Evolutionary conservation across 2,329 filamentous ascomycete species (phyloP).

Genomic region (Phialophora tarda): DNA sequence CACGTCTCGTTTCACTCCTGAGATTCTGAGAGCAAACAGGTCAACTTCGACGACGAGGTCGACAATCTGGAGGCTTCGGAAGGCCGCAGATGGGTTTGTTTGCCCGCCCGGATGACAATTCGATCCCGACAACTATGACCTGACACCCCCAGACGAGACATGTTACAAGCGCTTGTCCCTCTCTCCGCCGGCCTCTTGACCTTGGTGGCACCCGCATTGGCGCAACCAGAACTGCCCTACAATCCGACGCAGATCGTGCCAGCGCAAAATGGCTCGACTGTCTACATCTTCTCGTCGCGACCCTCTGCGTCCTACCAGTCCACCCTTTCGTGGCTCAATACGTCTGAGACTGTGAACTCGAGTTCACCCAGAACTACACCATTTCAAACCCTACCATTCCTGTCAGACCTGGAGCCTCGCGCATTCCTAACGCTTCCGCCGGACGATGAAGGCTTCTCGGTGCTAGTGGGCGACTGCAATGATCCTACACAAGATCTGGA

Average conservation of each 20-base stretch:
- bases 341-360: conserved; percentile 63
- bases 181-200: conserved; percentile 29
- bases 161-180: conserved; percentile 23
- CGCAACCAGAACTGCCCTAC: conserved; percentile 71
- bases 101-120: conserved; percentile 31
- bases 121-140: conserved; percentile 30
- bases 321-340: conserved; percentile 68
- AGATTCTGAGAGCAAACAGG: conserved; percentile 14
- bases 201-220: conserved; percentile 38
- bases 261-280: conserved; percentile 60
- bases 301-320: conserved; percentile 52
- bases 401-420: conserved; percentile 55
- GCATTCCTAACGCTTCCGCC: conserved; percentile 67
- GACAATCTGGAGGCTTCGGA: conserved; percentile 15
- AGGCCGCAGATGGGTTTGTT: conserved; percentile 36
- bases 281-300: conserved; percentile 72
- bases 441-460: conserved; percentile 69
- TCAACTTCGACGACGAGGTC: conserved; percentile 11
- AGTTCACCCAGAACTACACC: conserved; percentile 51
- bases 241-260: conserved; percentile 74
- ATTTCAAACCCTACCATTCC: conserved; percentile 65
- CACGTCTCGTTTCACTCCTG: not conserved
- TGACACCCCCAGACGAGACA: conserved; percentile 27
- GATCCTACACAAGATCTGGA: conserved; percentile 56
- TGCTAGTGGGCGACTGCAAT: conserved; percentile 76